Conservation (phyloP, 768 basidiomycete species). For the Trametes cubensis region DNA sequence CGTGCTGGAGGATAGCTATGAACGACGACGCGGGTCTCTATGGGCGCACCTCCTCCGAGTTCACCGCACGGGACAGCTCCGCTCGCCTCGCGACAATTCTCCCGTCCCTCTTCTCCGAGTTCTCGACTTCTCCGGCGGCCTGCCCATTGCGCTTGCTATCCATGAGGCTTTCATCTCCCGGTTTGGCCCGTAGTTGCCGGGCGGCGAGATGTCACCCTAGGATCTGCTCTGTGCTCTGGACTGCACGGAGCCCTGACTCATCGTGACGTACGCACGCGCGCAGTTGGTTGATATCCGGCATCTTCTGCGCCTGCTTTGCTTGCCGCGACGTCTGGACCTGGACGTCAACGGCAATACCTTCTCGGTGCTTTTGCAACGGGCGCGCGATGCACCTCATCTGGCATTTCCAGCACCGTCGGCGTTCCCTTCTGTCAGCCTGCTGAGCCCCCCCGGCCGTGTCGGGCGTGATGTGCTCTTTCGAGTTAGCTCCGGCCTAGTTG, state of each 20-base stretch:
- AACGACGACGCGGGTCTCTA: conserved; percentile 1
- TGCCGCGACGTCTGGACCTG: conserved; percentile 5
- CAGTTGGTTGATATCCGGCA: not conserved
- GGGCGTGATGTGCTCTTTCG: conserved; percentile 1
- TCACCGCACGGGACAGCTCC: not conserved
- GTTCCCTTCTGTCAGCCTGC: not conserved
- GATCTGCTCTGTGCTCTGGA: not conserved
- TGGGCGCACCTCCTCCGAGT: conserved; percentile 7
- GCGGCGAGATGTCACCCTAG: not conserved
- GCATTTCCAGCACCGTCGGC: not conserved
- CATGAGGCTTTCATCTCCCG: conserved; percentile 14
- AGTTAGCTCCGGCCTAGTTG: conserved; percentile 1
- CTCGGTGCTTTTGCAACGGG: not conserved
- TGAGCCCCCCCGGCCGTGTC: not conserved
- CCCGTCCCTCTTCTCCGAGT: conserved; percentile 2
- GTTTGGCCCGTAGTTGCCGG: conserved; percentile 1
- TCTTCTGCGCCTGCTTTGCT: not conserved
- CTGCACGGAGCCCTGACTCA: not conserved
- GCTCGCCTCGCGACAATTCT: not conserved
- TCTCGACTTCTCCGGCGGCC: conserved; percentile 13
- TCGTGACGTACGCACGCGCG: conserved; percentile 9
- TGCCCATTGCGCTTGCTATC: conserved; percentile 7
- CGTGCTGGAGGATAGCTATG: not conserved
- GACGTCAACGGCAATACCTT: not conserved
- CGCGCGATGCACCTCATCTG: not conserved